Percentiles rank a stretch among this genome's conserved stretches.
phyloP scores from a whole-genome alignment of 176 grass and related monocot genomes.

The Carex littledalei region DNA sequence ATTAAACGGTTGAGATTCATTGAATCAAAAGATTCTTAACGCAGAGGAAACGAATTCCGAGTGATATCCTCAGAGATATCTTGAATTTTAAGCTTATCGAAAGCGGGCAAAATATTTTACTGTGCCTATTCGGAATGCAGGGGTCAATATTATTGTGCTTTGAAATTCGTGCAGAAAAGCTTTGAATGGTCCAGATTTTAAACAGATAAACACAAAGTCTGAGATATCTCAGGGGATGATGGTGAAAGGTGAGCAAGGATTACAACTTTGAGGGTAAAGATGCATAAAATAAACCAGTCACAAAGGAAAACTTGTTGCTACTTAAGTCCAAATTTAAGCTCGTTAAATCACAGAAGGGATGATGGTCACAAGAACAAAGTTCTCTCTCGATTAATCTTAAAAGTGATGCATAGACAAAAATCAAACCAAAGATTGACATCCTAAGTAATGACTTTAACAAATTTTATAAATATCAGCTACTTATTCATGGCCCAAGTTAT shows the following conservation, averaged over 20 bases:
- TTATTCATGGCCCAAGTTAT: not conserved
- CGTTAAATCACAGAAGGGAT: not conserved
- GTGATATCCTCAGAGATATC: no score
- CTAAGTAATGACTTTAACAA: not conserved
- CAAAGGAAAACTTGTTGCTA: not conserved
- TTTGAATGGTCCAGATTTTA: no score
- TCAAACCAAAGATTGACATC: not conserved
- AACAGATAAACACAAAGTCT: no score
- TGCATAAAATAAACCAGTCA: not conserved
- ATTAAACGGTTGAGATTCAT: no score
- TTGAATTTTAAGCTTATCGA: no score
- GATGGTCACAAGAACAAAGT: not conserved
- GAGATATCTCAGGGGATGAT: not conserved
- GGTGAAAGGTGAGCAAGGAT: not conserved
- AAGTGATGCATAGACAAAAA: not conserved
- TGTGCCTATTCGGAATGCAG: not conserved
- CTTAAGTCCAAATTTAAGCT: not conserved
- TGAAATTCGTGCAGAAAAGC: no score
- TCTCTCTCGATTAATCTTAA: not conserved
- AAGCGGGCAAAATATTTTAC: no score
- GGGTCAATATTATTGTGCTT: no score
- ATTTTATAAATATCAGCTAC: not conserved
- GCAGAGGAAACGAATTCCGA: no score
- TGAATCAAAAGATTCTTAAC: no score
- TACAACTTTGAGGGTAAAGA: not conserved